Evolutionary conservation across 306 rosid species (phyloP).

Genomic region (Fagus sylvatica): DNA sequence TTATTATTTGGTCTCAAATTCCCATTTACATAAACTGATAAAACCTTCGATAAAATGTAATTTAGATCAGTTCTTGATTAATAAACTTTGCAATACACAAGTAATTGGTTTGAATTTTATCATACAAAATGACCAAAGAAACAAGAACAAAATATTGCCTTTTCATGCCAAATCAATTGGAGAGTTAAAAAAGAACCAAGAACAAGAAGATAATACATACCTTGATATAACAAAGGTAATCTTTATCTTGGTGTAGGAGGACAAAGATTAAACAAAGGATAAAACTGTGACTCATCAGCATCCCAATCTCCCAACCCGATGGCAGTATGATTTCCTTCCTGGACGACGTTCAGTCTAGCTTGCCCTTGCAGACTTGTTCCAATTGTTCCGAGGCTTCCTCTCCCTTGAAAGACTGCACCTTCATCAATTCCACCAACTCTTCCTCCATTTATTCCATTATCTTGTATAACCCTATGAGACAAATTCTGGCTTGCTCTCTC

Average conservation of each 20-base stretch:
- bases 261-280: background rate
- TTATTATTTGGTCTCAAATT: too few relatives aligned
- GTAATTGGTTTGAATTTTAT: too few relatives aligned
- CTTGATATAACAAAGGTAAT: background rate
- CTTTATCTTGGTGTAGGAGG: background rate
- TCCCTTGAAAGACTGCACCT: background rate
- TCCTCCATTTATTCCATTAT: background rate
- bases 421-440: background rate
- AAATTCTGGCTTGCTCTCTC: background rate
- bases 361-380: background rate
- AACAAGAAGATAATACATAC: background rate
- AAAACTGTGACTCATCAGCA: background rate
- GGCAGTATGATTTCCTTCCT: background rate
- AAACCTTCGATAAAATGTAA: too few relatives aligned
- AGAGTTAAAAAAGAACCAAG: background rate
- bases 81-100: too few relatives aligned
- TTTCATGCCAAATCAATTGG: background rate
- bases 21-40: too few relatives aligned
- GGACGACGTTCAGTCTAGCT: background rate
- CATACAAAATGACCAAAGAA: too few relatives aligned
- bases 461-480: background rate
- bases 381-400: background rate
- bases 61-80: too few relatives aligned
- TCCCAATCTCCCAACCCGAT: background rate
- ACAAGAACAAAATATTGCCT: too few relatives aligned